Evolutionary conservation across 768 basidiomycete genomes (phyloP), one percentile per base, ranked within the genome.

Genomic region (Mycena alexandri): DNA sequence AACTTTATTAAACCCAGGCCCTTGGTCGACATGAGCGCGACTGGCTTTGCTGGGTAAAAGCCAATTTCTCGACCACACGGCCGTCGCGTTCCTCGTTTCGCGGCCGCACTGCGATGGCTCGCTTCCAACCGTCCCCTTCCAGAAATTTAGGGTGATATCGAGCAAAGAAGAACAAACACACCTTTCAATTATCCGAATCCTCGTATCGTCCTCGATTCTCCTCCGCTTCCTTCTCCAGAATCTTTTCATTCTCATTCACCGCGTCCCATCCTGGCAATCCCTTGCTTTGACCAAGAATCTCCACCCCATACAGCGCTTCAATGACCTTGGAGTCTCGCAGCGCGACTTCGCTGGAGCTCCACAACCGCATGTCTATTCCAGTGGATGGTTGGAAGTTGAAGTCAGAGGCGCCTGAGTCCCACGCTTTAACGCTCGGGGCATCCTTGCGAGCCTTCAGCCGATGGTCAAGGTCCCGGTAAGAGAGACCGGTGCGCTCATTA

Each of bases 291-390:
- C 17, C 69, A 60, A 29, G 68, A 67, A 67, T 71, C 52, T 84
- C 80, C 34, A 85, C 80, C 14, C 89, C 89, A 73, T 85, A 88
- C 66, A 90, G 72, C 52, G 88, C 85, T 68, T 83, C 82, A 58
- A 84, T 74, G 58, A 89, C 84, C 76, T 77, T 81, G 46, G 61
- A 57, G 69, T 87, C 85, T 64, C 87, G 80, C 53, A 63, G 67
- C 34, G 63, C 54, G 25, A 58, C 24, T 50, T 61, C 55, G 4
- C 71, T 42, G 14, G 63, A 66, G 56, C 78, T 80, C 82, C 82
- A 83, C 16, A 43, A 61, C 16, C 58, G 4, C 47, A 25, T 67
- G 36, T 17, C 11, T 59, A 43, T 52, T 60, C 41, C 33, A 24
- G 42, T 36, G 29, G 47, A 14, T 47, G 16, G 46, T 16, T 14